Evolutionary conservation across 768 basidiomycete species (phyloP), one percentile per base, ranked within the genome.

Genomic region (Boletus barrowsii): DNA sequence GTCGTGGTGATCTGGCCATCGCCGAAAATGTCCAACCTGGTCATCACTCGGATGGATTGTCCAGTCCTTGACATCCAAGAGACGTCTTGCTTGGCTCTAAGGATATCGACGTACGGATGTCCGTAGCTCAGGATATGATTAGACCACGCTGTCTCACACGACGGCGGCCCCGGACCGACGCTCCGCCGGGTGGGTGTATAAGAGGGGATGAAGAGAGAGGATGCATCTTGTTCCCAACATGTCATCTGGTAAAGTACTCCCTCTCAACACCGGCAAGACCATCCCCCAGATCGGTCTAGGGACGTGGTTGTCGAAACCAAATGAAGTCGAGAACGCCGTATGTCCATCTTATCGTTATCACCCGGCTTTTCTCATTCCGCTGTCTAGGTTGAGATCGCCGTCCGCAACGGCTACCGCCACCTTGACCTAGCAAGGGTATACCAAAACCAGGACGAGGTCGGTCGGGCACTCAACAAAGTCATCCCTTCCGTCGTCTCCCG

Each of bases 351-450:
- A 11, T 47, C 45, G 1, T 42, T 37, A n/a, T 51, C 39, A 10
- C 29, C n/a, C 41, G 42, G 47, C 46, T 37, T 35, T 24, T 15
- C 24, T 59, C 18, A 57, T 42, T 5, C 26, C 48, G 10, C 26
- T 29, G n/a, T 40, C 8, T 56, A 90, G 89, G 87, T 90, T 47
- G 87, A 88, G 68, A 75, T 77, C 60, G 91, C 92, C 29, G 78
- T 94, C 33, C 76, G 79, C 49, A 79, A 80, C 29, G 90, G 90
- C 1, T 93, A 93, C 69, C 79, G 89, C 46, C 92, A 95, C 71
- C 81, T 95, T 59, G 92, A 95, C 70, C 79, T 89, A 18, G 92
- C 91, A 4, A 80, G 81, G 80, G 75, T 88, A 44, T 93, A 93
- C 71, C 66, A 76, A 57, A 94, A 93, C 70, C 91, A 92, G 69